phyloP scores from a whole-genome alignment of 768 basidiomycete species.

The Infundibulicybe gibba region DNA sequence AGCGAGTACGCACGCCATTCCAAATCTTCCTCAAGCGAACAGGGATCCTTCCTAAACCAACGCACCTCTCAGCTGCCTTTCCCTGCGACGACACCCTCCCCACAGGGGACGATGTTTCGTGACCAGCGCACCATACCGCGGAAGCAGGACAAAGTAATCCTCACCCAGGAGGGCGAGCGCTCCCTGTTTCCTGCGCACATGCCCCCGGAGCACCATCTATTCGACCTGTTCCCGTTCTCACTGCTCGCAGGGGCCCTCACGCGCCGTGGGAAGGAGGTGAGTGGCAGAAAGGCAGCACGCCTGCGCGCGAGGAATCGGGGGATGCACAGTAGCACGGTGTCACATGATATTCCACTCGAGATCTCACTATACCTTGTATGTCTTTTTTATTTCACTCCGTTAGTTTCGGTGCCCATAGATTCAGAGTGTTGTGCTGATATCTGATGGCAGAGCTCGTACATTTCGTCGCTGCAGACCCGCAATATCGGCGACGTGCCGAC shows the following conservation, averaged over 20 bases:
- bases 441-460: slow-evolving; percentile 57
- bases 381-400: slow-evolving; percentile 1
- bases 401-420: too few species aligned
- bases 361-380: slow-evolving; percentile 64
- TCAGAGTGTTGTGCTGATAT: too few species aligned
- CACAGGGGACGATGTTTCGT: slow-evolving; percentile 10
- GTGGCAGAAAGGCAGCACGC: slow-evolving; percentile 61
- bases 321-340: slow-evolving; percentile 37
- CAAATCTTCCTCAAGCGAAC: background rate
- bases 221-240: slow-evolving; percentile 72
- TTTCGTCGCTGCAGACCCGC: slow-evolving; percentile 53
- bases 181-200: slow-evolving; percentile 48
- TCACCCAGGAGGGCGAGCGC: slow-evolving; percentile 37
- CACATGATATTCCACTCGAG: slow-evolving; percentile 65
- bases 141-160: slow-evolving; percentile 27
- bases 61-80: slow-evolving; percentile 16
- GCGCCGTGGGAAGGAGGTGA: slow-evolving; percentile 43
- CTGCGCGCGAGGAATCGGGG: slow-evolving; percentile 52
- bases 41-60: slow-evolving; percentile 18
- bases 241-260: slow-evolving; percentile 45
- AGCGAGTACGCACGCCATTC: background rate
- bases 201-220: slow-evolving; percentile 57
- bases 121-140: background rate
- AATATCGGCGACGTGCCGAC: slow-evolving; percentile 59
- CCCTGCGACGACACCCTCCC: slow-evolving; percentile 19